Base-by-base conservation (phyloP, 257 asterid genomes). In the Scutellaria barbata region DNA sequence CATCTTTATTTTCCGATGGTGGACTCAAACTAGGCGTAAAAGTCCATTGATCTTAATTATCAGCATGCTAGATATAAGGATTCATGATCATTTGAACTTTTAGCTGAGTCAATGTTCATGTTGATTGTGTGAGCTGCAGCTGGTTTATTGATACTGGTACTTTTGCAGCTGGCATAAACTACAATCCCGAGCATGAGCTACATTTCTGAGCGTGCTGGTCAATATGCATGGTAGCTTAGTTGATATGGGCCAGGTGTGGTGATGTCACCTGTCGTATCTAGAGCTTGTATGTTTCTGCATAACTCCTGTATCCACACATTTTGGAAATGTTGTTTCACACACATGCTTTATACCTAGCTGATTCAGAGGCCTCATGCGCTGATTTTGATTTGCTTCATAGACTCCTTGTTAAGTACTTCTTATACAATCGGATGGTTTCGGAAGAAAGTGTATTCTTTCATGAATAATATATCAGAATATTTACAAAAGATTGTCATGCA, bases 381-480 rank as follows among this genome's bases (percentile, higher is more conserved):
- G 63, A 35, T 53, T 54, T 69, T 54, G 13, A 40, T 16, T 76
- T 45, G 60, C 52, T 69, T 13, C 50, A 18, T 64, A 40, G 73
- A 22, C 55, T 76, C 64, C 42, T 68, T 22, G 30, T 52, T 22
- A 69, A 35, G 18, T 57, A 57, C 70, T 50, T 50, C 42, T 52
- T 13, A 56, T 12, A 9, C 48, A 10, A 45, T 11, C 8, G 35
- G 25, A 41, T 69, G 66, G 50, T 75, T 22, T 51, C 8, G 63
- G 13, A 58, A 63, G 71, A 69, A 56, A 52, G 13, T 50, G 54
- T 10, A 48, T 70, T 64, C 65, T 42, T 62, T 59, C 68, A 66
- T 35, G 45, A 14, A n/a, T n/a, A n/a, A 70, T 45, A 42, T 20
- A 54, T 25, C n/a, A 8, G 13, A 3, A 65, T 8, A 48, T 7